These are phyloP conservation scores for Gynochthodes officinalis DNA, from an alignment of 257 asterid species.

Conservation along the genomic window DNA sequence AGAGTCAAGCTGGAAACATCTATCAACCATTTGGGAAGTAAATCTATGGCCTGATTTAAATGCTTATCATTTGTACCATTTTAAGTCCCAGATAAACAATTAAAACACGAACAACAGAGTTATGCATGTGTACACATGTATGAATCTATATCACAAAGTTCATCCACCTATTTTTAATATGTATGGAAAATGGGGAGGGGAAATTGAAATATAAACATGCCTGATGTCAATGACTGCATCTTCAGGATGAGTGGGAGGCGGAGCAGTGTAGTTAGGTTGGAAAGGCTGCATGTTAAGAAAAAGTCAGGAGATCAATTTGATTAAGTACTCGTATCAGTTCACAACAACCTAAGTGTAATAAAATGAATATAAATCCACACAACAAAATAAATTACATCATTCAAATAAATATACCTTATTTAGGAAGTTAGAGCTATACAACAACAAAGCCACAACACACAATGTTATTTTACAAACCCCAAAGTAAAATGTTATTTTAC, in stretches of 20 bases:
- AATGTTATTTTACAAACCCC: not conserved
- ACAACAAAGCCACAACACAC: too few relatives aligned
- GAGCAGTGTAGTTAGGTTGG: conserved; percentile 54
- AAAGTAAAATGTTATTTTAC: too few relatives aligned
- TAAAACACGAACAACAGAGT: not conserved
- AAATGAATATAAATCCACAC: not conserved
- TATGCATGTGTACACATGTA: not conserved
- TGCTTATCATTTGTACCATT: not conserved
- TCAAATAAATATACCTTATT: not conserved
- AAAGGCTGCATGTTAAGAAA: conserved; percentile 34
- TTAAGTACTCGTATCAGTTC: not conserved
- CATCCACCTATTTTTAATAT: not conserved
- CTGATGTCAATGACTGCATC: conserved; percentile 45
- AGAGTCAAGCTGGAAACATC: not conserved
- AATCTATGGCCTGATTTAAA: not conserved
- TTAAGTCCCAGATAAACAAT: not conserved
- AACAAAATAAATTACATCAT: not conserved
- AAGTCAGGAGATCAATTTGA: not conserved
- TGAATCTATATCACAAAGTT: not conserved
- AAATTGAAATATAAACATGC: conserved; percentile 18
- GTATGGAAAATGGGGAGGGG: too few relatives aligned
- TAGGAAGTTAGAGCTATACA: too few relatives aligned
- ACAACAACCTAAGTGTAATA: not conserved
- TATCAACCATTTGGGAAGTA: not conserved
- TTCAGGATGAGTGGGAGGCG: conserved; percentile 33